phyloP scores from a whole-genome alignment of 2,329 filamentous ascomycete genomes.

The Pestalotiopsis fici region DNA sequence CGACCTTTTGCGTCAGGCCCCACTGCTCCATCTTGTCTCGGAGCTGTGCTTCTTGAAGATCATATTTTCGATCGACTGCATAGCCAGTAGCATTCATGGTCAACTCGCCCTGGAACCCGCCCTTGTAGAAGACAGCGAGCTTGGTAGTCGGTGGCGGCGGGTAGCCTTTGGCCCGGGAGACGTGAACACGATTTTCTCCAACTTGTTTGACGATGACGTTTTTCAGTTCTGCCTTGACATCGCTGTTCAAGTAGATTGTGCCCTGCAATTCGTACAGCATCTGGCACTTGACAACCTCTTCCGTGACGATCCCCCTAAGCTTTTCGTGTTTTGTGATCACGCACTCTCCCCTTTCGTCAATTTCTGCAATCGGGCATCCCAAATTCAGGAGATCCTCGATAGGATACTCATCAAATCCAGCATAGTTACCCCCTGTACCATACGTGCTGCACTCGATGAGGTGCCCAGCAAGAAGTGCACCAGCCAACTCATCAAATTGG shows the following conservation, averaged over 20 bases:
- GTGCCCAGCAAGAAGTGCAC: constrained; percentile 51
- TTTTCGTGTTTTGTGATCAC: constrained; percentile 35
- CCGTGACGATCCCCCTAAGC: constrained; percentile 37
- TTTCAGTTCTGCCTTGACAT: constrained; percentile 43
- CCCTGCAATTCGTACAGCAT: constrained; percentile 51
- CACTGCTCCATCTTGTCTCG: constrained; percentile 39
- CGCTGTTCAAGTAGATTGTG: constrained; percentile 47
- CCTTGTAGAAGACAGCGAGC: constrained; percentile 49
- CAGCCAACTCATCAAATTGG: constrained; percentile 36
- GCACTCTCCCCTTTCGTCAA: constrained; percentile 30
- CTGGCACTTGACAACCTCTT: constrained; percentile 41
- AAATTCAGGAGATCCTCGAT: constrained; percentile 30
- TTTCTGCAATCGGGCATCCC: constrained; percentile 39
- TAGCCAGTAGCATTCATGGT: constrained; percentile 49
- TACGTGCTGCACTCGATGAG: constrained; percentile 57
- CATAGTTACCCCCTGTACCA: constrained; percentile 55
- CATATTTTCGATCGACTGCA: constrained; percentile 47
- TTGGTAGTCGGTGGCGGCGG: constrained; percentile 53
- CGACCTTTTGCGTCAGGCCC: constrained; percentile 37
- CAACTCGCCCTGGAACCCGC: constrained; percentile 47
- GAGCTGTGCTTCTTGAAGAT: constrained; percentile 48
- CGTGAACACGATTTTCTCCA: constrained; percentile 35
- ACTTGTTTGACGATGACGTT: constrained; percentile 35
- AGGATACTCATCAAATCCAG: constrained; percentile 45
- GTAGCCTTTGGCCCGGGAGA: constrained; percentile 40